Base-by-base conservation (phyloP, 2,329 filamentous ascomycete genomes). In the Diplodia seriata region DNA sequence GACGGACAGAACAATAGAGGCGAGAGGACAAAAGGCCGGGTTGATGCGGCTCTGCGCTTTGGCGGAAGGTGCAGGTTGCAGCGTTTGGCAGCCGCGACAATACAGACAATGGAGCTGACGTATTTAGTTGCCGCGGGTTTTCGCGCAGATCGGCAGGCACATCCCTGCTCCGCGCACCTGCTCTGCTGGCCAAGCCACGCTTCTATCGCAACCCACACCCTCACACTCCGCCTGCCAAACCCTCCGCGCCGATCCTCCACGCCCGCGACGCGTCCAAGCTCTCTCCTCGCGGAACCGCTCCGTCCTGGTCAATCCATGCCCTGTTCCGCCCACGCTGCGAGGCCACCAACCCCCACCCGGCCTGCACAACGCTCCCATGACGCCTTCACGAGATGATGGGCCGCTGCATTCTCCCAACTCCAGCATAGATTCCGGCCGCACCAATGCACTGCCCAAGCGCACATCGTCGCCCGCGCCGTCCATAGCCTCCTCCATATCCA, bases 391-490 rank as follows among this genome's bases (percentile, higher is more conserved):
- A 75, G 76, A 79, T 78, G 78, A 72, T 69, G 73, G 75, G 43
- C 76, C 77, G 66, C 75, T 71, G 70, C 77, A 72, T 68, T 73
- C 75, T 40, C 76, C 76, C 68, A 75, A 72, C 69, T 57, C 40
- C 31, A 57, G 89, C 74, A 85, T 91, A 78, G 89, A 91, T 75
- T 82, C 88, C 72, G 85, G 88, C 73, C 59, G 43, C 47, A 86
- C 89, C 68, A 81, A 85, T 76, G 78, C 80, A 68, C 78, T 88
- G 68, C 85, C 88, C 71, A 91, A 89, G 81, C 82, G 84, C 71
- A 86, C 89, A 68, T 81, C 84, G 70, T 80, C 75, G 63, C 82
- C 81, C 66, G 89, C 77, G 78, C 89, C 72, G 85, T 68, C 67
- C n/a, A 57, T 65, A 57, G 43, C 61, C 51, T 68, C 67, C 49